phyloP scores from a whole-genome alignment of 305 asterid genomes.

The Fraxinus albicans region DNA sequence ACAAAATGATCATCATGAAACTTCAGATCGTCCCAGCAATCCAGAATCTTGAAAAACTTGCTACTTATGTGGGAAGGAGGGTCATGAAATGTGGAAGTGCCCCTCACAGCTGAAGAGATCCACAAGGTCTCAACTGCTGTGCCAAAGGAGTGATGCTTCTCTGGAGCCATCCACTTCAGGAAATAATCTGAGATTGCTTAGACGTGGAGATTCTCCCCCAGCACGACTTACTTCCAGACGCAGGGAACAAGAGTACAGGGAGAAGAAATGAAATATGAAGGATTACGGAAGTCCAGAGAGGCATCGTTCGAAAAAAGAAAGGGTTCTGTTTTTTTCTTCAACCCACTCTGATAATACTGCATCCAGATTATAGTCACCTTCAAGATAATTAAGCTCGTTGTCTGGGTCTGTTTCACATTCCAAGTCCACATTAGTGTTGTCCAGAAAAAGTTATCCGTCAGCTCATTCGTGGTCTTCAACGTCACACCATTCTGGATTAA shows the following conservation, averaged over 20 bases:
- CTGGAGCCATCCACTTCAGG: constrained; percentile 26
- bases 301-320: constrained; percentile 19
- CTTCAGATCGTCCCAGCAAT: background rate
- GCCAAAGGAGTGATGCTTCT: constrained; percentile 14
- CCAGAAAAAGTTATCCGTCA: constrained; percentile 12
- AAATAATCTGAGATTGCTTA: constrained; percentile 15
- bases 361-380: constrained; percentile 24
- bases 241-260: constrained; percentile 7
- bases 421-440: constrained; percentile 18
- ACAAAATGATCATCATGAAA: background rate
- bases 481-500: constrained; percentile 26
- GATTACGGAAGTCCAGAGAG: constrained; percentile 12
- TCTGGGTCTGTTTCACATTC: constrained; percentile 20
- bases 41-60: constrained; percentile 22
- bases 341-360: constrained; percentile 21
- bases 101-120: constrained; percentile 23
- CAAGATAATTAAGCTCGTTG: constrained; percentile 17
- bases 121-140: constrained; percentile 19
- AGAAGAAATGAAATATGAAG: constrained; percentile 19
- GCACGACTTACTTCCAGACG: constrained; percentile 7
- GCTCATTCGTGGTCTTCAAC: constrained; percentile 26
- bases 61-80: constrained; percentile 34
- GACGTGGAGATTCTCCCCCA: constrained; percentile 19
- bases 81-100: constrained; percentile 31
- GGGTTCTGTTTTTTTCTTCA: constrained; percentile 19